Evolutionary conservation across 257 asterid species (phyloP).

Genomic region (Salvia splendens): DNA sequence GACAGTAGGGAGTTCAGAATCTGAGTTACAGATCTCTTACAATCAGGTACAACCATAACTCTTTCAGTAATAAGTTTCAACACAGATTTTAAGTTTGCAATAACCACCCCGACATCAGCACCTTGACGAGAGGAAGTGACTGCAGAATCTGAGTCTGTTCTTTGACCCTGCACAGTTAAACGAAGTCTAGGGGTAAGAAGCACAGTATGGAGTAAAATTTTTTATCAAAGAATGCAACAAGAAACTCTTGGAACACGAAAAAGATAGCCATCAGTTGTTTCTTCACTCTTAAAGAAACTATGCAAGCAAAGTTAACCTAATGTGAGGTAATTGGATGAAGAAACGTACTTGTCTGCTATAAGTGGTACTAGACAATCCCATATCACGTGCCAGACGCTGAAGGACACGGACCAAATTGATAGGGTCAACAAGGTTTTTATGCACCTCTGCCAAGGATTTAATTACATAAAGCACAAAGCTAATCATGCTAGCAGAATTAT

Average conservation of each 20-base stretch:
- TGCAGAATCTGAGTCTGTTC: conserved; percentile 88
- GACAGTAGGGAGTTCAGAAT: conserved; percentile 79
- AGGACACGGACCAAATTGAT: conserved; percentile 79
- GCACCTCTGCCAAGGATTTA: conserved; percentile 86
- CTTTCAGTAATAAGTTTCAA: conserved; percentile 77
- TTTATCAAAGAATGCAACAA: conserved; percentile 1
- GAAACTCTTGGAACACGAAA: conserved; percentile 22
- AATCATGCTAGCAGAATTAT: conserved; percentile 85
- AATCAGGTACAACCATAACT: conserved; percentile 89
- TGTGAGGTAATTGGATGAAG: conserved; percentile 21
- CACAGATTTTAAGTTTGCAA: conserved; percentile 79
- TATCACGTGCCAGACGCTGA: conserved; percentile 95
- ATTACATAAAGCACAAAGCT: conserved; percentile 91
- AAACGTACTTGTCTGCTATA: conserved; percentile 73
- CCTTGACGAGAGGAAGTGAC: conserved; percentile 97
- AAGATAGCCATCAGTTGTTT: conserved; percentile 15
- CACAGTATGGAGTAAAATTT: conserved; percentile 6
- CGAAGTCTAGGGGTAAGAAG: conserved; percentile 24
- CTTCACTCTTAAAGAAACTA: conserved; percentile 9
- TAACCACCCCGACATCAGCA: conserved; percentile 84
- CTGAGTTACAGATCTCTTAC: conserved; percentile 88
- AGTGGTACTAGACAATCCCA: conserved; percentile 78
- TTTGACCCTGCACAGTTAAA: conserved; percentile 68
- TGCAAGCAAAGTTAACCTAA: conserved; percentile 24
- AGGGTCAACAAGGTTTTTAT: conserved; percentile 84